Percentiles rank a stretch among this genome's conserved stretches.
phyloP scores from a whole-genome alignment of 2,329 filamentous ascomycete species.

The Sarocladiaceae sp. region DNA sequence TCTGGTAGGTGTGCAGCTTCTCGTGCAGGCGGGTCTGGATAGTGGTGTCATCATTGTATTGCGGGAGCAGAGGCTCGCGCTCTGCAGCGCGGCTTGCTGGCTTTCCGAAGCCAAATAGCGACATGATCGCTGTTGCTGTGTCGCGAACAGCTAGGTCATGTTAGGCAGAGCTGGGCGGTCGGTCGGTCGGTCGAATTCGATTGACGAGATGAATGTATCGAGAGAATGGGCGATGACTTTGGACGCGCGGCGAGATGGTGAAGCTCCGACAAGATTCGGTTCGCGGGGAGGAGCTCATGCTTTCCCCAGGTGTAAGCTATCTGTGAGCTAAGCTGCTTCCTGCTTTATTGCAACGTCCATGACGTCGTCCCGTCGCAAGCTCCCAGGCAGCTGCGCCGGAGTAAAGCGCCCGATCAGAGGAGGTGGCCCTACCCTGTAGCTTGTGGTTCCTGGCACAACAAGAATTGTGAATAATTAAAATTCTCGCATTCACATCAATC shows the following conservation, averaged over 20 bases:
- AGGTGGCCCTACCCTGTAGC: background rate
- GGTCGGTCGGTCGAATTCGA: too few species aligned
- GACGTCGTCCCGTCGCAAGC: background rate
- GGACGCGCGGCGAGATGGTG: too few species aligned
- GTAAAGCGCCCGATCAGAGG: background rate
- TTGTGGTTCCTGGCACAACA: too few species aligned
- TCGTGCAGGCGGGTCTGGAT: conserved; percentile 76
- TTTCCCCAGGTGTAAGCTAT: too few species aligned
- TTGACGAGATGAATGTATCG: background rate
- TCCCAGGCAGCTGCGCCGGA: background rate
- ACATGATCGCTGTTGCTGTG: conserved; percentile 38
- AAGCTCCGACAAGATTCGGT: too few species aligned
- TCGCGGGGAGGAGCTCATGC: too few species aligned
- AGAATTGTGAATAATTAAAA: too few species aligned
- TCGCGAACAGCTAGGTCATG: conserved; percentile 14
- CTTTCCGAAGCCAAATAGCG: conserved; percentile 58
- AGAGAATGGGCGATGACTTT: too few species aligned
- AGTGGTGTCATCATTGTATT: conserved; percentile 76
- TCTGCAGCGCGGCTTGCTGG: conserved; percentile 46
- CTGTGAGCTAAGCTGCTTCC: too few species aligned
- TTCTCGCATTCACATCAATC: too few species aligned
- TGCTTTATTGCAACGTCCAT: background rate
- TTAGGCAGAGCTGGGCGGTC: background rate
- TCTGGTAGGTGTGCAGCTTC: conserved; percentile 92
- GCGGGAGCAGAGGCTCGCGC: conserved; percentile 74